Base-by-base conservation (phyloP, 139 green algal genomes). In the Deuterostichococcus epilithicus region DNA sequence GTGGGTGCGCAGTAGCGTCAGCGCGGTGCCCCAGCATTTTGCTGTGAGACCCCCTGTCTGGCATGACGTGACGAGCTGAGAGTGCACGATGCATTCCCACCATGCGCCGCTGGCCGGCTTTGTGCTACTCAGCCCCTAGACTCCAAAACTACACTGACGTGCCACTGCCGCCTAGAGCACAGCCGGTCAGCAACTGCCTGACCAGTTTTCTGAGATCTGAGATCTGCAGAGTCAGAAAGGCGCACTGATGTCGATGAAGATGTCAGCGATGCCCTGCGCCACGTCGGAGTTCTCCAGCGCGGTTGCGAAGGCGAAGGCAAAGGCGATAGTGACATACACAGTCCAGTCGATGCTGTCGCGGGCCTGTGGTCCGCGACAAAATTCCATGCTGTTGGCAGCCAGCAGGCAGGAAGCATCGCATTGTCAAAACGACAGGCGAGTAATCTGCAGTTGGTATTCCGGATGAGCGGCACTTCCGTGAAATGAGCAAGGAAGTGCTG, bases 271-370 rank as follows among this genome's bases (percentile, higher is more conserved):
- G 28, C 70, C 70, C 30, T 71, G 39, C 1, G 87, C 87, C 37
- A 87, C 80, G 37, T 80, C 76, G n/a, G 80, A 81, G 23, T 84
- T 82, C 73, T 89, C 82, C 30, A 91, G 81, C 3, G 82, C 84
- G 0, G 71, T 72, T 3, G 81, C 88, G 33, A 92, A 76, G 22
- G 87, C 90, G 76, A 92, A 92, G 0, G 86, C 86, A 68, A 85
- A 84, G 38, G 82, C 84, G 67, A 91, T 89, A 59, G 83, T 88
- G 32, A 90, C 76, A 80, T 87, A 85, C 30, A 93, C 82, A 13
- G 85, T 78, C 86, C 85, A 90, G 34, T 90, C 83, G 71, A 91
- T 81, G 32, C 72, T 68, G 13, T 77, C 35, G 15, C 85, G 63
- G 0, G 85, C 84, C 34, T 84, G 67, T 20, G 5, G 74, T 79